phyloP scores from a whole-genome alignment of 2,329 filamentous ascomycete species.

The Cladosporium sp. region DNA sequence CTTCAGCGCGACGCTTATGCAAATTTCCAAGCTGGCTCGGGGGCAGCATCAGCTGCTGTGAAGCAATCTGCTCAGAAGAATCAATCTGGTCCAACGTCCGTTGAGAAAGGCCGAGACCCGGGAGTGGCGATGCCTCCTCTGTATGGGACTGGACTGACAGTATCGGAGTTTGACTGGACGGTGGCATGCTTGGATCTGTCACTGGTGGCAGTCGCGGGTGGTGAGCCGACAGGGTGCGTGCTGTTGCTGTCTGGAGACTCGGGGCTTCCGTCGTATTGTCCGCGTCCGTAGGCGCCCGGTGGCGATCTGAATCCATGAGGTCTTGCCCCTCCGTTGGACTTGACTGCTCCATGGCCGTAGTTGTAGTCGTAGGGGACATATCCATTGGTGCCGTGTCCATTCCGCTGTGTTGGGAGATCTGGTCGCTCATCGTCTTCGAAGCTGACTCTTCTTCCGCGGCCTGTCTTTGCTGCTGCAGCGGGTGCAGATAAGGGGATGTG shows the following conservation, averaged over 20 bases:
- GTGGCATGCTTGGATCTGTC: constrained; percentile 7
- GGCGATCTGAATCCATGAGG: neutral
- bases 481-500: neutral
- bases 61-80: neutral
- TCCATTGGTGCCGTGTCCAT: neutral
- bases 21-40: constrained; percentile 21
- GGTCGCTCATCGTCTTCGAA: constrained; percentile 8
- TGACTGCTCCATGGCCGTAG: constrained; percentile 2
- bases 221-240: neutral
- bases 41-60: constrained; percentile 8
- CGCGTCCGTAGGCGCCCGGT: neutral
- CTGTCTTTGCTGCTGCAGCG: neutral
- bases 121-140: constrained; percentile 3
- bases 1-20: constrained; percentile 29
- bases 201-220: neutral
- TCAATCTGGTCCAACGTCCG: constrained; percentile 6
- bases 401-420: neutral
- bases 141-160: neutral
- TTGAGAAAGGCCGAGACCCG: constrained; percentile 12
- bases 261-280: neutral
- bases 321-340: neutral
- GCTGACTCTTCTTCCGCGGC: constrained; percentile 3
- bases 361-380: neutral
- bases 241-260: neutral
- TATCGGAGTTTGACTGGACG: neutral